phyloP scores from a whole-genome alignment of 2,329 filamentous ascomycete genomes.

The Colletotrichum siamense region DNA sequence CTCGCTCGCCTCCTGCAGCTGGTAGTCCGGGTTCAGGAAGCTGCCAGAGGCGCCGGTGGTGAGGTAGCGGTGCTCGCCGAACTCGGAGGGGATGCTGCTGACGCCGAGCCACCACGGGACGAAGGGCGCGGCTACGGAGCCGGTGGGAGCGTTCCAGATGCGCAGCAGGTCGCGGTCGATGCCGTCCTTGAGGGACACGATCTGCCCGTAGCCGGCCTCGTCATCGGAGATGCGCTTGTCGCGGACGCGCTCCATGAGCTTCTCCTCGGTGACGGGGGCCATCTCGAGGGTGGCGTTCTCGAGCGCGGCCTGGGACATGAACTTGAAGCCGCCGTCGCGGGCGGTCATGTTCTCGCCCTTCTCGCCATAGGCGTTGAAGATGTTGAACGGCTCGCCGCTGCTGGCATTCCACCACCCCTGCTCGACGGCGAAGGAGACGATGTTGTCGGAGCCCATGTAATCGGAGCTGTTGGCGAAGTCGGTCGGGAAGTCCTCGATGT shows the following conservation, averaged over 20 bases:
- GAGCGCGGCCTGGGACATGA: conserved; percentile 32
- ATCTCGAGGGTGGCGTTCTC: conserved; percentile 39
- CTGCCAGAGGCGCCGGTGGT: conserved; percentile 29
- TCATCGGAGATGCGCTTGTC: conserved; percentile 31
- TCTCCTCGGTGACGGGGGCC: conserved; percentile 52
- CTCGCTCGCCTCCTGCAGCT: conserved; percentile 29
- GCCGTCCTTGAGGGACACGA: conserved; percentile 26
- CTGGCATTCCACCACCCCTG: conserved; percentile 30
- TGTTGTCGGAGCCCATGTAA: conserved; percentile 30
- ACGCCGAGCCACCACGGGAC: conserved; percentile 33
- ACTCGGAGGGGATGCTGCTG: conserved; percentile 27
- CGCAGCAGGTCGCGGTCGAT: conserved; percentile 27
- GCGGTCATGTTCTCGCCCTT: conserved; percentile 26
- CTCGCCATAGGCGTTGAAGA: conserved; percentile 29
- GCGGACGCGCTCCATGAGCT: conserved; percentile 44
- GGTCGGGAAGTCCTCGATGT: conserved; percentile 31
- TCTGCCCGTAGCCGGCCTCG: conserved; percentile 32
- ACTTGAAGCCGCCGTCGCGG: conserved; percentile 32
- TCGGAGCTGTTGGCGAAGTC: conserved; percentile 25
- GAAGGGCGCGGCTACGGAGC: conserved; percentile 30
- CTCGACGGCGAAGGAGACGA: conserved; percentile 30
- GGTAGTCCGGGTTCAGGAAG: conserved; percentile 29
- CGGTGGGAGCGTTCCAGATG: conserved; percentile 30
- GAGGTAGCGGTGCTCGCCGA: conserved; percentile 31
- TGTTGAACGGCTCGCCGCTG: conserved; percentile 28